A percentile compares a stretch with the other conserved stretches of the same genome.
These are phyloP conservation scores for Euphorbia lathyris DNA, from an alignment of 345 rosid species.

Conservation along the genomic window DNA sequence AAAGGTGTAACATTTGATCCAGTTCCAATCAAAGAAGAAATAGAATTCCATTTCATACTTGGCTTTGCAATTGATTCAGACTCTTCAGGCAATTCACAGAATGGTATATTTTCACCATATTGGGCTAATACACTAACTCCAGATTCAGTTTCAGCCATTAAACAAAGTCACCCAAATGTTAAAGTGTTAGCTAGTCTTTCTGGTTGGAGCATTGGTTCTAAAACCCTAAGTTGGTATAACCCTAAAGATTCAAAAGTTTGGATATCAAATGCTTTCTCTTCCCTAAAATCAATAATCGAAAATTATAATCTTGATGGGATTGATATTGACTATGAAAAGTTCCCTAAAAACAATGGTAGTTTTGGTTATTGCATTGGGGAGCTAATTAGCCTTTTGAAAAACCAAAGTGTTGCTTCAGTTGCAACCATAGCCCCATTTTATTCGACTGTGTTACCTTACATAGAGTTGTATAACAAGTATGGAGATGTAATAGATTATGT, in stretches of 20 bases:
- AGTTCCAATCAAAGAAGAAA: constrained; percentile 33
- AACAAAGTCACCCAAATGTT: constrained; percentile 34
- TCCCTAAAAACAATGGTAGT: constrained; percentile 17
- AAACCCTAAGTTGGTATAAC: constrained; percentile 42
- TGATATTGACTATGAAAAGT: constrained; percentile 53
- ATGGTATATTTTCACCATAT: constrained; percentile 43
- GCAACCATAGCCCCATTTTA: constrained; percentile 50
- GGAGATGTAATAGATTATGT: constrained; percentile 43
- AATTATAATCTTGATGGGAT: constrained; percentile 54
- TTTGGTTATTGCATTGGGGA: constrained; percentile 51
- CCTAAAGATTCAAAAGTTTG: constrained; percentile 32
- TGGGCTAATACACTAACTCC: constrained; percentile 41
- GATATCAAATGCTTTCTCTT: constrained; percentile 47
- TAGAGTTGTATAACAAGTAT: constrained; percentile 31
- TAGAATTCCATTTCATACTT: constrained; percentile 49
- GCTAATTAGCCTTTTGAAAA: constrained; percentile 41
- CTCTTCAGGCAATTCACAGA: constrained; percentile 35
- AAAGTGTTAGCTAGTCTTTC: constrained; percentile 49
- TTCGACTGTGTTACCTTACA: constrained; percentile 27
- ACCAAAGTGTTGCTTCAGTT: constrained; percentile 29
- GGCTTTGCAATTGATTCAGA: constrained; percentile 53
- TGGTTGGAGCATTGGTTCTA: constrained; percentile 48
- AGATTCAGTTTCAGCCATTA: constrained; percentile 28
- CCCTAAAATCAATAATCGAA: constrained; percentile 29
- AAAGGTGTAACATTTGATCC: constrained; percentile 30